These are phyloP conservation scores for Penicillium turbatum DNA, from an alignment of 495 filamentous ascomycete genomes.

Conservation along the genomic window DNA sequence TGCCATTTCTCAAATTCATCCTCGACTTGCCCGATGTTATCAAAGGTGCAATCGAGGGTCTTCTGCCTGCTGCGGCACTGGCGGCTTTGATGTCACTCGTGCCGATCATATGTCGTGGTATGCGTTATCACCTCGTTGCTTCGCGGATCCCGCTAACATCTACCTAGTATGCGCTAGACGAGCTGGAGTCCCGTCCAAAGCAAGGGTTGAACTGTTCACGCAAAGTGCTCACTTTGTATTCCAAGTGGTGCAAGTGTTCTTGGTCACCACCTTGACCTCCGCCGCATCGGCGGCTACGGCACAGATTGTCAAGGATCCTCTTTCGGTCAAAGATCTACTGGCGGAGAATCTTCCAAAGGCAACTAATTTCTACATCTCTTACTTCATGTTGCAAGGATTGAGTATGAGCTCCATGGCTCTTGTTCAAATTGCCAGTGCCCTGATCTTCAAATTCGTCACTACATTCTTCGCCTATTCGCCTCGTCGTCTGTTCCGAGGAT, in stretches of 20 bases:
- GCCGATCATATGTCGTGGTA: conserved; percentile 75
- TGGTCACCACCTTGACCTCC: conserved; percentile 73
- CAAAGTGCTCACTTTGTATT: conserved; percentile 90
- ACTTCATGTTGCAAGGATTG: conserved; percentile 85
- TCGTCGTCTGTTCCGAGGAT: conserved; percentile 58
- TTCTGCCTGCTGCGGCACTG: conserved; percentile 71
- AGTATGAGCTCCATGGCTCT: conserved; percentile 66
- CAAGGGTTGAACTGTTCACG: conserved; percentile 75
- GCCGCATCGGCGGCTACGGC: conserved; percentile 63
- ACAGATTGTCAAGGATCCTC: conserved; percentile 62
- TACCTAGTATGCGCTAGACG: conserved; percentile 61
- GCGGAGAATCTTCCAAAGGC: conserved; percentile 70
- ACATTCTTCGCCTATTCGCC: conserved; percentile 61
- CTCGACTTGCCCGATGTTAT: conserved; percentile 61
- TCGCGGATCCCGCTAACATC: conserved; percentile 13
- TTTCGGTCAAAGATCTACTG: conserved; percentile 57
- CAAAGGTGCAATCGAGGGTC: conserved; percentile 72
- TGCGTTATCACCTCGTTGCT: conserved; percentile 17
- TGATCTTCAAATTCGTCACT: conserved; percentile 71
- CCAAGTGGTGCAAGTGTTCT: conserved; percentile 87
- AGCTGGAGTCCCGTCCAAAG: conserved; percentile 69
- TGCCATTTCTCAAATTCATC: conserved; percentile 68
- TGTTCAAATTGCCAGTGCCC: conserved; percentile 67
- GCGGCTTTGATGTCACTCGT: conserved; percentile 82
- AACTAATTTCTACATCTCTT: conserved; percentile 88